A percentile compares a stretch with the other conserved stretches of the same genome.
Conservation (phyloP, 768 basidiomycete genomes). For the Kwoniella sp. region DNA sequence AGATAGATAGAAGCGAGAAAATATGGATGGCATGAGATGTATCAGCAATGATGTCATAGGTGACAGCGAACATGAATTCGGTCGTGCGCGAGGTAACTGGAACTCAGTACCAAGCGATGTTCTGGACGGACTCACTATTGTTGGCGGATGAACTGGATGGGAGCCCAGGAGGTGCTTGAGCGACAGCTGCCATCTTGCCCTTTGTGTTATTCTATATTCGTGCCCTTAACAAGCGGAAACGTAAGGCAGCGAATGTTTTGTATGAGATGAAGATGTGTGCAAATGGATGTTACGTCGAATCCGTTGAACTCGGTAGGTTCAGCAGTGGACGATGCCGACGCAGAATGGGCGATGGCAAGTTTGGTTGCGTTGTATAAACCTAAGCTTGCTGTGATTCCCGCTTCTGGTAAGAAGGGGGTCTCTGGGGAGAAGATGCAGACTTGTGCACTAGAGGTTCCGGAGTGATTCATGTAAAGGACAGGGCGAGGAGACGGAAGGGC, state of each 20-base stretch:
- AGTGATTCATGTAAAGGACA: too few species aligned
- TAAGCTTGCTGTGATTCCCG: neutral
- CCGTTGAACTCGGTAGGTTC: neutral
- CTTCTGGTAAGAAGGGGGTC: neutral
- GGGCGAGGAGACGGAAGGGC: neutral
- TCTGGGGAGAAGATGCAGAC: neutral
- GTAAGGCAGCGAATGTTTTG: too few species aligned
- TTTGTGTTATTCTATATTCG: neutral
- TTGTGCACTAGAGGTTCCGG: neutral
- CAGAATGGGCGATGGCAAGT: too few species aligned
- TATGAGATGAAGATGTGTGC: too few species aligned
- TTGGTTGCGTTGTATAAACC: too few species aligned
- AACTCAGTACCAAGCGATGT: neutral
- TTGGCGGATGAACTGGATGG: constrained; percentile 19
- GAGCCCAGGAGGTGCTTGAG: constrained; percentile 29
- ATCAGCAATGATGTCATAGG: constrained; percentile 14
- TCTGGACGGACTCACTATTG: constrained; percentile 15
- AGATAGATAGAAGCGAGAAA: neutral
- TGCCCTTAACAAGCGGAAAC: too few species aligned
- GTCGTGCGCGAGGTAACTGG: neutral
- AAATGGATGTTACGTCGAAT: neutral
- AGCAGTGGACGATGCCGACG: neutral
- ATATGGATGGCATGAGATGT: neutral
- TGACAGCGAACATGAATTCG: neutral
- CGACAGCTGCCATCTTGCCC: constrained; percentile 38